Percentiles rank a stretch among this genome's conserved stretches.
These are phyloP conservation scores for Adansonia grandidieri DNA, from an alignment of 441 rosid species.

Conservation along the genomic window DNA sequence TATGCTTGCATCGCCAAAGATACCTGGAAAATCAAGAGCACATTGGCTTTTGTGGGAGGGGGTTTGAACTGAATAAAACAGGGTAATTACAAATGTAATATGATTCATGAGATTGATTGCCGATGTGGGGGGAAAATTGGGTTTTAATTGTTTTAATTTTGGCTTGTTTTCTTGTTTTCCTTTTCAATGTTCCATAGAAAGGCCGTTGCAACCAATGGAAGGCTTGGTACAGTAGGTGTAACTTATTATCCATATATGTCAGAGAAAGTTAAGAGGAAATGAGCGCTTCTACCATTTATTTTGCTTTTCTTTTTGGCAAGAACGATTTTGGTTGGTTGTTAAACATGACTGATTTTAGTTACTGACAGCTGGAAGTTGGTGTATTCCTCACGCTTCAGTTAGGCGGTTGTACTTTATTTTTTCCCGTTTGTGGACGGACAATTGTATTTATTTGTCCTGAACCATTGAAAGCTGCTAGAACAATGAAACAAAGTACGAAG, in stretches of 20 bases:
- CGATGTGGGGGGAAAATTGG: conserved; percentile 35
- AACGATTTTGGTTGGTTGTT: conserved; percentile 21
- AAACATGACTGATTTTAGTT: conserved; percentile 3
- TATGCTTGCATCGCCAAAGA: conserved; percentile 34
- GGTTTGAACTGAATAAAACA: conserved; percentile 52
- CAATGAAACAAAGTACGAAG: not conserved
- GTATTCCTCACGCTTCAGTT: not conserved
- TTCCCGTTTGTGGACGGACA: not conserved
- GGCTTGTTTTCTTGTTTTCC: conserved; percentile 32
- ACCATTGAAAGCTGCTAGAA: not conserved
- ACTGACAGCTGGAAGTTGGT: conserved; percentile 1
- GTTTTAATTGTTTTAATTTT: conserved; percentile 47
- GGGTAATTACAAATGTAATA: conserved; percentile 44
- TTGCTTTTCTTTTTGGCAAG: not conserved
- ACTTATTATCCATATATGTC: conserved; percentile 42
- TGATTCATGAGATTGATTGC: conserved; percentile 59
- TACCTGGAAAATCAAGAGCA: conserved; percentile 37
- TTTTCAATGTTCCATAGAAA: conserved; percentile 45
- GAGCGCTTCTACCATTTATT: conserved; percentile 9
- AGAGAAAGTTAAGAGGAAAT: conserved; percentile 44
- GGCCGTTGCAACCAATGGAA: conserved; percentile 47
- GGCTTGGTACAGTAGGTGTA: conserved; percentile 54
- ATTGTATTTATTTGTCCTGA: not conserved
- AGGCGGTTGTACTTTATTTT: not conserved
- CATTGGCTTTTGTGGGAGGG: conserved; percentile 49